These are phyloP conservation scores for Fusarium sp. DNA, from an alignment of 2,329 filamentous ascomycete genomes.

Conservation along the genomic window DNA sequence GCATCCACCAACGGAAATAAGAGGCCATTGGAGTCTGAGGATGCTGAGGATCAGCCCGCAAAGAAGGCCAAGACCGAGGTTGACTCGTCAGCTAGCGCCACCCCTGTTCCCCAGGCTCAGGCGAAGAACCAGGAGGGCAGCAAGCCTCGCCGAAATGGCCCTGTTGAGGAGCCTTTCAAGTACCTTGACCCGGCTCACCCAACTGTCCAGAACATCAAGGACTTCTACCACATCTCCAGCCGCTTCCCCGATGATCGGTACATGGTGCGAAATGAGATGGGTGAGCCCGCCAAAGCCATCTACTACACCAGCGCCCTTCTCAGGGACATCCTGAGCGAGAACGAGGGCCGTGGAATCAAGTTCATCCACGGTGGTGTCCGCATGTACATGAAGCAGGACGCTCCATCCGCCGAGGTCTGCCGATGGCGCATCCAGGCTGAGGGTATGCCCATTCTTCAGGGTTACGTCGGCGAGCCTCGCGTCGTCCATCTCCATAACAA, in stretches of 20 bases:
- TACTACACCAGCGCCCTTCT: slow-evolving; percentile 93
- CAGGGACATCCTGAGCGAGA: slow-evolving; percentile 85
- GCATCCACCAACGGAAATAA: slow-evolving; percentile 49
- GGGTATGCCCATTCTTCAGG: slow-evolving; percentile 89
- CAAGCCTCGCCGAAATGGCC: slow-evolving; percentile 61
- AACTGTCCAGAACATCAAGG: slow-evolving; percentile 80
- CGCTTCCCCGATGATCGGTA: slow-evolving; percentile 92
- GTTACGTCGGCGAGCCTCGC: slow-evolving; percentile 85
- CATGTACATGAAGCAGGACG: slow-evolving; percentile 99
- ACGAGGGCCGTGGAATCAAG: slow-evolving; percentile 91
- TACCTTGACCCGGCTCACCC: slow-evolving; percentile 81
- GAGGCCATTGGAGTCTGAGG: slow-evolving; percentile 52
- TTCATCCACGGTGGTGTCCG: slow-evolving; percentile 98
- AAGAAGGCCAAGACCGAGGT: slow-evolving; percentile 63
- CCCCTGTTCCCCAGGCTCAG: slow-evolving; percentile 40
- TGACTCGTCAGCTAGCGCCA: slow-evolving; percentile 32
- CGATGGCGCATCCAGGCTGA: slow-evolving; percentile 96
- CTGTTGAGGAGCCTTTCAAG: slow-evolving; percentile 93
- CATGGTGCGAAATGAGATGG: slow-evolving; percentile 94
- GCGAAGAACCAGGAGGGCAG: slow-evolving; percentile 39
- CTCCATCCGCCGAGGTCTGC: slow-evolving; percentile 86
- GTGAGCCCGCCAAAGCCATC: slow-evolving; percentile 90
- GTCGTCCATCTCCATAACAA: slow-evolving; percentile 81
- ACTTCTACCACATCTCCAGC: slow-evolving; percentile 86
- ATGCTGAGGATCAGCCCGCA: slow-evolving; percentile 54